These are phyloP conservation scores for Ophiostoma sp. DNA, from an alignment of 2,329 filamentous ascomycete genomes.

Conservation along the genomic window DNA sequence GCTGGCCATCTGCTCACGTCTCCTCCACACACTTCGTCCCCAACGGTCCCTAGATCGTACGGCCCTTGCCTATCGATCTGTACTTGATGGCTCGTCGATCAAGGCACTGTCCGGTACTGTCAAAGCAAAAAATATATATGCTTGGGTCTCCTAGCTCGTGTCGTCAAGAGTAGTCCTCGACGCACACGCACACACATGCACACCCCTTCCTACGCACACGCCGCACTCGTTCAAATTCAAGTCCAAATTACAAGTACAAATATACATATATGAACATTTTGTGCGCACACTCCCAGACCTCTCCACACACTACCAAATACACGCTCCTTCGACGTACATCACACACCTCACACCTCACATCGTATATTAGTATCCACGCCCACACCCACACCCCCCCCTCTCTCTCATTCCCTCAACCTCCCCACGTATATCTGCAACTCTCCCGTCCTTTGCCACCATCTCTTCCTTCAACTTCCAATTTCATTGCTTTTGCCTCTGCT, in stretches of 20 bases:
- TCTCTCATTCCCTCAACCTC: conserved; percentile 7
- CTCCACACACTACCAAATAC: background rate
- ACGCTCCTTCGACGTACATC: background rate
- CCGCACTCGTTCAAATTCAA: background rate
- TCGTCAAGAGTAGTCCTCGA: background rate
- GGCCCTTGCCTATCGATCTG: conserved; percentile 6
- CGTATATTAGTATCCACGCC: conserved; percentile 5
- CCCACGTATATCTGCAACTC: conserved; percentile 12
- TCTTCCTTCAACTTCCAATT: conserved; percentile 11
- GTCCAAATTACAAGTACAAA: background rate
- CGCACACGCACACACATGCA: no score
- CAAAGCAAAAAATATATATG: background rate
- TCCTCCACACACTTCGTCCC: background rate
- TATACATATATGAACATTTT: background rate
- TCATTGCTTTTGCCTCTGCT: conserved; percentile 13
- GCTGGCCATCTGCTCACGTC: background rate
- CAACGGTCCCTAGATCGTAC: background rate
- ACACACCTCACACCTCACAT: conserved; percentile 2
- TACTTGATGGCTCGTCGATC: background rate
- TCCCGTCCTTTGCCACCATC: conserved; percentile 11
- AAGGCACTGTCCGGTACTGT: background rate
- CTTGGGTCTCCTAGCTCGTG: conserved; percentile 3
- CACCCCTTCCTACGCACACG: no score
- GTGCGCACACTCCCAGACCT: no score
- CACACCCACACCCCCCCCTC: conserved; percentile 5